Conservation (phyloP, 129 eudicot species). For the Centaurea solstitialis region DNA sequence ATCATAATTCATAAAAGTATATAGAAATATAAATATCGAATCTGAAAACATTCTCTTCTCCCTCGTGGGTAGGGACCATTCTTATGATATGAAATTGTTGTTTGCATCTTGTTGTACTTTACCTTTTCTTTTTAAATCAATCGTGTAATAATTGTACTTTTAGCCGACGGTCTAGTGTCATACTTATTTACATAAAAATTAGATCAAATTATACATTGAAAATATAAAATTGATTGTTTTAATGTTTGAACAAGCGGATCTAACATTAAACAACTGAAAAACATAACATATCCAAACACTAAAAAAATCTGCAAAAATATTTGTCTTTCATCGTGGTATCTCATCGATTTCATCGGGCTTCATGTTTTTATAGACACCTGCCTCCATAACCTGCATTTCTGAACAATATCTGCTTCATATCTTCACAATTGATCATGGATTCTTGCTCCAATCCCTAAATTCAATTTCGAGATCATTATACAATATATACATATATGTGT, state of each 20-base stretch:
- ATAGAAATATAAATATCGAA: constrained; percentile 3
- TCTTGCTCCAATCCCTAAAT: constrained; percentile 56
- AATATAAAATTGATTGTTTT: background rate
- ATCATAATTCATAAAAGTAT: too few relatives aligned
- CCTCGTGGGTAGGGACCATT: constrained; percentile 34
- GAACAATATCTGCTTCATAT: constrained; percentile 69
- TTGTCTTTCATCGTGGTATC: background rate
- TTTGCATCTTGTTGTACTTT: constrained; percentile 31
- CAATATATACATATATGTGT: too few relatives aligned
- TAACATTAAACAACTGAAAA: constrained; percentile 24
- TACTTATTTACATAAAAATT: background rate
- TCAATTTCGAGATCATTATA: background rate
- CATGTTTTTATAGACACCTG: constrained; percentile 56
- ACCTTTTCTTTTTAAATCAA: constrained; percentile 13
- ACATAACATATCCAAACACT: constrained; percentile 34
- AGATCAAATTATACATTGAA: background rate
- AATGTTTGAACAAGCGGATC: constrained; percentile 14
- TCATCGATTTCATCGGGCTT: constrained; percentile 10
- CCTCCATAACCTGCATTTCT: constrained; percentile 90
- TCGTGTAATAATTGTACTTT: constrained; percentile 35
- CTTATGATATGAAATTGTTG: constrained; percentile 15
- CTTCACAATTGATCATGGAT: constrained; percentile 54
- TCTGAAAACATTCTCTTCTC: constrained; percentile 33
- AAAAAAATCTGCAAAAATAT: background rate
- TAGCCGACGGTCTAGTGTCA: background rate